Evolutionary conservation across 2,329 filamentous ascomycete species (phyloP).

Genomic region (Hymenoscyphus scutula): DNA sequence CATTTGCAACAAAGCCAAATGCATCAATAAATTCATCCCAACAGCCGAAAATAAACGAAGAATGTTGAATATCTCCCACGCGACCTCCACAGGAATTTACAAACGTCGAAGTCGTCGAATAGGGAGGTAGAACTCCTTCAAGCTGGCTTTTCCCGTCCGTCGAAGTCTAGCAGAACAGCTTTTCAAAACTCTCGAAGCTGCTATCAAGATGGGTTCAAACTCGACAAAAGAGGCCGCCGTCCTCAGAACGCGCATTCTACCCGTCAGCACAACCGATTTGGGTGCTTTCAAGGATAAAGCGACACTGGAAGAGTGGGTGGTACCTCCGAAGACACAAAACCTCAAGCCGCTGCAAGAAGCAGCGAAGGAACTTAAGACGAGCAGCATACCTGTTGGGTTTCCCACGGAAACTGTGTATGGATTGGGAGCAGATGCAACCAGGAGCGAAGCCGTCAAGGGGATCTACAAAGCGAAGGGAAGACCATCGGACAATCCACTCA

Average conservation of each 20-base stretch:
- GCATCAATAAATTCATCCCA: conserved; percentile 5
- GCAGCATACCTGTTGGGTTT: conserved; percentile 73
- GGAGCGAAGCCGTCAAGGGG: conserved; percentile 77
- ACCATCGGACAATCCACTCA: conserved; percentile 92
- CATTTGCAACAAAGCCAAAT: conserved; percentile 11
- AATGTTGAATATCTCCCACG: conserved; percentile 25
- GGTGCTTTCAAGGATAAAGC: conserved; percentile 28
- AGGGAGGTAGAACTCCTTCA: conserved; percentile 15
- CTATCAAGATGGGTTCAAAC: conserved; percentile 26
- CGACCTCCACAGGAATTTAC: conserved; percentile 22
- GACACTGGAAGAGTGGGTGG: conserved; percentile 32
- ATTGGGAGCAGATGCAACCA: conserved; percentile 90
- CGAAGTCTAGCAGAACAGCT: conserved; percentile 17
- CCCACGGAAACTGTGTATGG: conserved; percentile 98
- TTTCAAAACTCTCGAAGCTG: conserved; percentile 6
- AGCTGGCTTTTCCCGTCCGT: conserved; percentile 23
- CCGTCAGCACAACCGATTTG: conserved; percentile 22
- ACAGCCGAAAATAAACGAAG: conserved; percentile 16
- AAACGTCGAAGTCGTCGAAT: conserved; percentile 33
- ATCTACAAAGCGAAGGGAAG: conserved; percentile 90
- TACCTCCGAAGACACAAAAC: conserved; percentile 19
- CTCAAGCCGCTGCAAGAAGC: conserved; percentile 29
- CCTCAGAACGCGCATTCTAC: conserved; percentile 29
- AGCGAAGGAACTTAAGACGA: conserved; percentile 28
- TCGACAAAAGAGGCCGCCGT: conserved; percentile 15